Base-by-base conservation (phyloP, 345 rosid genomes). In the Melastoma malabathricum region DNA sequence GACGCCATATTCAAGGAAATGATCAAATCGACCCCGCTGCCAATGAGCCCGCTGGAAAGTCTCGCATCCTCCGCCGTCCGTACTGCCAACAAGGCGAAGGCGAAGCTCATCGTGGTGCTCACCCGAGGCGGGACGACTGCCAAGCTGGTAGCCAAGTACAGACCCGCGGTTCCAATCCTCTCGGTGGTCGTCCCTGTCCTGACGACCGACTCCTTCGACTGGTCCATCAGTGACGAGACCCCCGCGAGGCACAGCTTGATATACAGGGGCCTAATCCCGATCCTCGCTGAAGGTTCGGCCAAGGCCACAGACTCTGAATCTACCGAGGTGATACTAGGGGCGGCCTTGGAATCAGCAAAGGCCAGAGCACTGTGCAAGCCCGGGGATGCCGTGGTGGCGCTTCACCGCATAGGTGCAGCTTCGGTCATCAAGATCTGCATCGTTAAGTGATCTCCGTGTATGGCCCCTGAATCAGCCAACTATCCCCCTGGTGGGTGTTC, bases 81-180 rank as follows among this genome's bases (percentile, higher is more conserved):
- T 7, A 60, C 64, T 0, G 64, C 64, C 47, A 60, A 60, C 51
- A 60, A 60, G 52, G 64, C 64, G 5, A 52, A 17, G 27, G 64
- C 64, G 12, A 60, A 52, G 56, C 64, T 60, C 53, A 60, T 60
- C 2, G 53, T 60, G 9, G 64, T 60, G 13, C 44, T 60, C 39
- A 60, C 64, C 4, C 64, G 64, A 8, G 64, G 64, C 15, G 64
- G 64, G 17, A 52, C 57, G 3, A 60, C 64, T 3, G 64, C 64
- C 0, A 60, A 60, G 64, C 47, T 60, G 51, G 64, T 60, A 6
- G 64, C 64, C 20, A 60, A 60, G 58, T 60, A 60, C 58, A 46
- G 64, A 23, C 64, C 64, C 1, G 64, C 64, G 1, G 64, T 60
- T 22, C 64, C 64, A 8, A 52, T 60, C 17, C 47, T 60, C 47